These are phyloP conservation scores for Botrytis squamosa DNA, from an alignment of 2,329 filamentous ascomycete species.

Conservation along the genomic window DNA sequence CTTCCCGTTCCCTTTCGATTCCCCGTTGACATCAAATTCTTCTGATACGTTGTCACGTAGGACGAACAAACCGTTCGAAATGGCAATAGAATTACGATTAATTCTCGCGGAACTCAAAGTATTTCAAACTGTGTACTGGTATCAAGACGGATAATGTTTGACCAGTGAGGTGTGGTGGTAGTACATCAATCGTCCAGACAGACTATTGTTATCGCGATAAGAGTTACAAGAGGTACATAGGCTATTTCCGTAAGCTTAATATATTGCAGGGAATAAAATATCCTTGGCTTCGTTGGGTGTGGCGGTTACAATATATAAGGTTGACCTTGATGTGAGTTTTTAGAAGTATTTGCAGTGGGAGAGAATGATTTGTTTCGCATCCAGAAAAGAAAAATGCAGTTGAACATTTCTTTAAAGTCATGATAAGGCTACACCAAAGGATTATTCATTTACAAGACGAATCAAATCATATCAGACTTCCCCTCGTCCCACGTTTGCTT, in stretches of 20 bases:
- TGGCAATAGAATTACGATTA: not conserved
- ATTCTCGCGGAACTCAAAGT: not conserved
- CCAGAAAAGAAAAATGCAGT: not conserved
- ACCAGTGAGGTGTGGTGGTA: not conserved
- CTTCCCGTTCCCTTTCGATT: not conserved
- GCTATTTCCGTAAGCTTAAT: not conserved
- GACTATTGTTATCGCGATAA: constrained; percentile 16
- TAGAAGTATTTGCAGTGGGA: not conserved
- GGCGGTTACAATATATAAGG: not conserved
- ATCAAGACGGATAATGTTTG: not conserved
- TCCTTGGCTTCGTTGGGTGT: not conserved
- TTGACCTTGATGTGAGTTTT: not conserved
- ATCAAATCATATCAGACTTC: not conserved
- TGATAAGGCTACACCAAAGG: not conserved
- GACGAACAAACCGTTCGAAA: not conserved
- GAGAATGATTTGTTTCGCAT: not conserved
- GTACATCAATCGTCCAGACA: not conserved
- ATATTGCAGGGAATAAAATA: not conserved
- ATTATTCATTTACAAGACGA: not conserved
- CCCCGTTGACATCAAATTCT: not conserved
- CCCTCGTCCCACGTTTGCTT: not conserved
- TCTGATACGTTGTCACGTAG: not conserved
- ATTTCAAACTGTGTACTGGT: constrained; percentile 1
- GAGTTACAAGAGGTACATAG: not conserved
- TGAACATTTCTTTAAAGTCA: not conserved